Evolutionary conservation across 2,329 filamentous ascomycete species (phyloP).

Genomic region (Claviceps africana): DNA sequence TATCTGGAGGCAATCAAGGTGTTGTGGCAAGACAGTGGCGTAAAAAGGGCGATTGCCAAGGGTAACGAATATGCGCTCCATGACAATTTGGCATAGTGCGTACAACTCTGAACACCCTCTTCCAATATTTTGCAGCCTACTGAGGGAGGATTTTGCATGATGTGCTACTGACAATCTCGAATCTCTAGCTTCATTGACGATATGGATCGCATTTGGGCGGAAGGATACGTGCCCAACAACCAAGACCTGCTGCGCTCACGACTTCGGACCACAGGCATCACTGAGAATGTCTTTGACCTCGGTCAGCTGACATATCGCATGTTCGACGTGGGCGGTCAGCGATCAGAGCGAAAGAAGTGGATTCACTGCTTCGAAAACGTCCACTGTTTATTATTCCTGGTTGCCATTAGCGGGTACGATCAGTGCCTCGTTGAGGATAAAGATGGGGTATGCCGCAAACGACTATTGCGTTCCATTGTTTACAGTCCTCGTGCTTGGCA

Average conservation of each 20-base stretch:
- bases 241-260: slow-evolving; percentile 90
- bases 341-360: slow-evolving; percentile 98
- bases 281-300: slow-evolving; percentile 90
- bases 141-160: neutral
- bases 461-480: neutral
- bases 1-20: slow-evolving; percentile 70
- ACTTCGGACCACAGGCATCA: slow-evolving; percentile 97
- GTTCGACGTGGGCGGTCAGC: slow-evolving; percentile 93
- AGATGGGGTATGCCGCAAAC: slow-evolving; percentile 58
- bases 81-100: slow-evolving; percentile 88
- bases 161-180: slow-evolving; percentile 1
- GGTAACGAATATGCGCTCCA: slow-evolving; percentile 95
- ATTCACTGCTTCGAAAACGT: slow-evolving; percentile 97
- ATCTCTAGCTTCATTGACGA: slow-evolving; percentile 63
- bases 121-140: neutral
- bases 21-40: slow-evolving; percentile 72
- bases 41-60: slow-evolving; percentile 76
- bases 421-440: slow-evolving; percentile 94
- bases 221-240: slow-evolving; percentile 75
- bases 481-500: neutral
- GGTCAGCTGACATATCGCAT: slow-evolving; percentile 90
- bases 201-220: slow-evolving; percentile 59
- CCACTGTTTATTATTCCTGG: slow-evolving; percentile 81
- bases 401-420: slow-evolving; percentile 91
- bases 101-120: slow-evolving; percentile 7